Evolutionary conservation across 2,329 filamentous ascomycete genomes (phyloP).

Genomic region (Knufia fluminis): DNA sequence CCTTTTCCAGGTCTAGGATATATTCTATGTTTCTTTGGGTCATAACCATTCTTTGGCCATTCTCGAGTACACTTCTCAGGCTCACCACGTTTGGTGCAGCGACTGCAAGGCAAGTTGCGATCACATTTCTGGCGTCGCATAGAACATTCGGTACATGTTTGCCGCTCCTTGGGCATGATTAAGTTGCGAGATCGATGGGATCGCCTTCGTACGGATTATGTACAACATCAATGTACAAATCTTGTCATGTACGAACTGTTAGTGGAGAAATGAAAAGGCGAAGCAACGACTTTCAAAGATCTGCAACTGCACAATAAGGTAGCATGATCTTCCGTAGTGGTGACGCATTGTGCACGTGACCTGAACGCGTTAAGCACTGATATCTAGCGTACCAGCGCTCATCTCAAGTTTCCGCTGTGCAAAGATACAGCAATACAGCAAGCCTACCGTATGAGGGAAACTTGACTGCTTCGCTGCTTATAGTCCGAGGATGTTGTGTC

Average conservation of each 20-base stretch:
- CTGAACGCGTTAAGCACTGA: too few species aligned
- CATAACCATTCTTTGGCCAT: conserved; percentile 21
- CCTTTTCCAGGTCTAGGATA: conserved; percentile 17
- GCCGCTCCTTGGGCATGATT: conserved; percentile 14
- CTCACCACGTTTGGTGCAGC: conserved; percentile 33
- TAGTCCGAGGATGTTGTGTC: too few species aligned
- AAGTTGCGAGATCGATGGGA: not conserved
- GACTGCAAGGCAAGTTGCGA: conserved; percentile 32
- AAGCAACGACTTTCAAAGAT: not conserved
- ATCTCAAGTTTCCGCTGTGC: too few species aligned
- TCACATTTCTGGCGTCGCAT: conserved; percentile 29
- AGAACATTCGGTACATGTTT: conserved; percentile 24
- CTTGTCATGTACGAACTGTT: conserved; percentile 5
- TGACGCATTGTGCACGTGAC: too few species aligned
- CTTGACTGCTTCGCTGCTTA: too few species aligned
- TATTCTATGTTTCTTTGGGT: conserved; percentile 21
- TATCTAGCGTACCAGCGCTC: too few species aligned
- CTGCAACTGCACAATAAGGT: too few species aligned
- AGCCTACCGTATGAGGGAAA: too few species aligned
- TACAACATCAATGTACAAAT: conserved; percentile 9
- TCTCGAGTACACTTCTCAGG: conserved; percentile 28
- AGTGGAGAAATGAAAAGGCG: not conserved
- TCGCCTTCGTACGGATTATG: not conserved
- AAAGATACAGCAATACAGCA: too few species aligned
- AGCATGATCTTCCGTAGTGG: not conserved